phyloP scores from a whole-genome alignment of 805 yeast genomes.

The Candida insectorum region DNA sequence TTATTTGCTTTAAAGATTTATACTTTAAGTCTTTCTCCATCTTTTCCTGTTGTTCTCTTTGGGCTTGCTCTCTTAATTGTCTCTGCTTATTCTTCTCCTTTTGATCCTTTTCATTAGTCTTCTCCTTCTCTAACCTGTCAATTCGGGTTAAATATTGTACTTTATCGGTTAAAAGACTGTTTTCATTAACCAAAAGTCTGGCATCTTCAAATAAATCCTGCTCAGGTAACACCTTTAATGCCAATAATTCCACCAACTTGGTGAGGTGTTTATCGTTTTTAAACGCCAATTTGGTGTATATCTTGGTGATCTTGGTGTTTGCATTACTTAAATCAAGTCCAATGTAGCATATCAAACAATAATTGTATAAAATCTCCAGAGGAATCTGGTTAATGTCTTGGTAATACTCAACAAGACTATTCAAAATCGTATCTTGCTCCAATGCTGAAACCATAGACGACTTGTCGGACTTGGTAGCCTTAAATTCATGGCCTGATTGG shows the following conservation, averaged over 20 bases:
- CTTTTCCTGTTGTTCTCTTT: conserved; percentile 13
- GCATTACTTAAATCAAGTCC: conserved; percentile 17
- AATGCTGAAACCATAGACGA: conserved; percentile 14
- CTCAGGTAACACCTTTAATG: conserved; percentile 33
- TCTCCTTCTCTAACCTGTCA: conserved; percentile 9
- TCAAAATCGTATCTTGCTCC: conserved; percentile 15
- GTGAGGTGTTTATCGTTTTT: conserved; percentile 6
- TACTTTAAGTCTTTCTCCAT: conserved; percentile 23
- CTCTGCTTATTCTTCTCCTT: conserved; percentile 16
- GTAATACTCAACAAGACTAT: conserved; percentile 17
- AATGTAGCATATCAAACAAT: conserved; percentile 25
- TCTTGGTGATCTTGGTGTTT: conserved; percentile 7
- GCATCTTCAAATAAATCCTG: conserved; percentile 27
- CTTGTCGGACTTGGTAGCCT: conserved; percentile 8
- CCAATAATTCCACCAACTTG: conserved; percentile 29
- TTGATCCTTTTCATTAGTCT: conserved; percentile 12
- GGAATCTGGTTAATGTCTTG: conserved; percentile 23
- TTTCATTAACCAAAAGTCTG: conserved; percentile 20
- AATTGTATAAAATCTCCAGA: conserved; percentile 29
- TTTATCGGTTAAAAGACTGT: conserved; percentile 13
- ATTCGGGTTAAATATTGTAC: conserved; percentile 7
- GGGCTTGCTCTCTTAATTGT: conserved; percentile 21
- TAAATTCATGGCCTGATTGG: conserved; percentile 10
- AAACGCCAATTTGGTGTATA: conserved; percentile 12
- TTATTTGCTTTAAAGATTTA: conserved; percentile 25